Base-by-base conservation (phyloP, 2,329 filamentous ascomycete species). In the Penicillium sp. region DNA sequence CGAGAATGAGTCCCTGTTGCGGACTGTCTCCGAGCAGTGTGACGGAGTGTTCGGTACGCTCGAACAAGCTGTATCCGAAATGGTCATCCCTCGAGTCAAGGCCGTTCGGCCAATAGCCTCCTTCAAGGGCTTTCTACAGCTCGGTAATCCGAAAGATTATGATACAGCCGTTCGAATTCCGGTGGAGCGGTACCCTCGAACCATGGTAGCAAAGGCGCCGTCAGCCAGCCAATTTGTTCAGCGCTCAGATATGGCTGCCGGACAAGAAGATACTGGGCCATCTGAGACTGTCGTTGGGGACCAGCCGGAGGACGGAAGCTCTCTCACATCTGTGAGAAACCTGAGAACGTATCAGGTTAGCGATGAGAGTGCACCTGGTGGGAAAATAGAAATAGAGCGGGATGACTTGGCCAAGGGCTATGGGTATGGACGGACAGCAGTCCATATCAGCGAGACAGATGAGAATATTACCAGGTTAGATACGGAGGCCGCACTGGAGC, bases 341-440 rank as follows among this genome's bases (percentile, higher is more conserved):
- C 83, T 89, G n/a, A 87, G 91, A 47, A 87, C 87, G 1, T 99
- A 98, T 77, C 90, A 90, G 70, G 86, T 98, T 62, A 86, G 89
- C 44, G 91, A 97, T 64, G 85, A 90, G 5, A 82, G 85, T 45
- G 88, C 88, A 0, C 88, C 90, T 0, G 92, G 91, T 17, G 91
- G 91, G 13, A 96, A 94, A 78, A 85, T 84, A 58, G 92, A 97
- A 57, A 88, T 99, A 29, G 87, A 91, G 30, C 88, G 88, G 61
- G 93, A 96, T 15, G 87, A 92, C 17, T 83, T 99, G 44, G 92
- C 92, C n/a, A 96, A 93, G 75, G 95, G 95, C 0, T 99, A 94
- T 71, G 89, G 92, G 71, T 99, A 99, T 74, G 95, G 95, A 50
- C 86, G 93, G 60, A 97, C 94, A 0, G 92, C 91, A 2, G 94